Conservation (phyloP, 2,329 filamentous ascomycete genomes). For the Lecanicillium sp. region DNA sequence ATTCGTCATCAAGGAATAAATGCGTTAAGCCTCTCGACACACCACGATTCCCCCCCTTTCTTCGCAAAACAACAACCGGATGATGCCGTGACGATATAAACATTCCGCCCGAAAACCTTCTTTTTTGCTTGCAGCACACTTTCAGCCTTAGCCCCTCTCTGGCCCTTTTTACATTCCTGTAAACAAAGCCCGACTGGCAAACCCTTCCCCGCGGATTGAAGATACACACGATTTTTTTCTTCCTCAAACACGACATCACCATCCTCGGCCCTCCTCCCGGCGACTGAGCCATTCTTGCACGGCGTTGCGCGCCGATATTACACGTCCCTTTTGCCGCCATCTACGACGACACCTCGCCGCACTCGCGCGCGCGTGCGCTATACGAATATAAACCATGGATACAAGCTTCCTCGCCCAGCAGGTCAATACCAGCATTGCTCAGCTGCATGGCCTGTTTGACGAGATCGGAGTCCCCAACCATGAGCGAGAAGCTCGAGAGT, state of each 20-base stretch:
- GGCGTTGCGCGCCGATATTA: not conserved
- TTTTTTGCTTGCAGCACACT: not conserved
- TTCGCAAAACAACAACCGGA: no score
- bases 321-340: not conserved
- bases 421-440: slow-evolving; percentile 87
- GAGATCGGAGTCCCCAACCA: slow-evolving; percentile 93
- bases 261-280: no score
- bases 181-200: no score
- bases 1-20: no score
- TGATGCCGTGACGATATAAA: slow-evolving; percentile 7
- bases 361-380: slow-evolving; percentile 2
- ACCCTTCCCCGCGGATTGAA: no score
- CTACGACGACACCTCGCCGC: not conserved
- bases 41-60: no score
- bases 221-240: no score
- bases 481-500: slow-evolving; percentile 83
- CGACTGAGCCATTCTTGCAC: not conserved
- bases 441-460: slow-evolving; percentile 91
- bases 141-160: no score
- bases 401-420: slow-evolving; percentile 89
- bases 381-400: slow-evolving; percentile 59
- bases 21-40: no score
- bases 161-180: no score
- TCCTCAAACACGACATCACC: no score
- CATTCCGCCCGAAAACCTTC: not conserved